A percentile compares a stretch with the other conserved stretches of the same genome.
These are phyloP conservation scores for Pseudogymnoascus sp. DNA, from an alignment of 2,329 filamentous ascomycete species.

Conservation along the genomic window DNA sequence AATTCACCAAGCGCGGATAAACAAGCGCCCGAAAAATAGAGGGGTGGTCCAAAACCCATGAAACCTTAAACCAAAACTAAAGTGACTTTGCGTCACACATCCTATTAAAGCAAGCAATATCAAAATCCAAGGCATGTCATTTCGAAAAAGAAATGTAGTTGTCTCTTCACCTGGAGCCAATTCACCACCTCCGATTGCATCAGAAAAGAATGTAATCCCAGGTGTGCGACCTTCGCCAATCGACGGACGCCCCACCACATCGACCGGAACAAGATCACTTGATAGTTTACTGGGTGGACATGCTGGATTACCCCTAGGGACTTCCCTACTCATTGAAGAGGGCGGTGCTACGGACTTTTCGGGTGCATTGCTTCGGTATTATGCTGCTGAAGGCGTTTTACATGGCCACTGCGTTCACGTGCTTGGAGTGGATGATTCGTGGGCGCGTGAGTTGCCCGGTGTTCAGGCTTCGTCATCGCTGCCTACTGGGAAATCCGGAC, in stretches of 20 bases:
- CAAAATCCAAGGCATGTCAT: constrained; percentile 44
- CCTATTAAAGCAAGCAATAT: neutral
- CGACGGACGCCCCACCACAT: constrained; percentile 81
- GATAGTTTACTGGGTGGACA: constrained; percentile 83
- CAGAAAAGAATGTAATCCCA: constrained; percentile 29
- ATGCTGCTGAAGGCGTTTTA: constrained; percentile 83
- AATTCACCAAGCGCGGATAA: constrained; percentile 5
- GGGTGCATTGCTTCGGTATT: constrained; percentile 75
- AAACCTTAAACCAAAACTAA: neutral
- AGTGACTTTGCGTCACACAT: constrained; percentile 7
- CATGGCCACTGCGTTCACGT: constrained; percentile 87
- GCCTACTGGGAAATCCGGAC: constrained; percentile 33
- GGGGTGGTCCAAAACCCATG: constrained; percentile 7
- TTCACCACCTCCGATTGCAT: constrained; percentile 17
- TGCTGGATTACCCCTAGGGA: constrained; percentile 74
- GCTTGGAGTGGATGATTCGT: constrained; percentile 68
- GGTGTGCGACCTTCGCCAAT: constrained; percentile 77
- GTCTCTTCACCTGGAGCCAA: constrained; percentile 31
- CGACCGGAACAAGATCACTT: constrained; percentile 79
- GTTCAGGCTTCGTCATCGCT: constrained; percentile 36
- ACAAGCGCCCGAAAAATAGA: constrained; percentile 3
- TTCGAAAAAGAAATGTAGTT: constrained; percentile 59
- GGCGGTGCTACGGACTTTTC: constrained; percentile 91
- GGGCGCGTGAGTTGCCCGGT: constrained; percentile 78
- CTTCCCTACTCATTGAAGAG: constrained; percentile 74